Evolutionary conservation across 2,329 filamentous ascomycete species (phyloP).

Genomic region (Diaporthe capsici): DNA sequence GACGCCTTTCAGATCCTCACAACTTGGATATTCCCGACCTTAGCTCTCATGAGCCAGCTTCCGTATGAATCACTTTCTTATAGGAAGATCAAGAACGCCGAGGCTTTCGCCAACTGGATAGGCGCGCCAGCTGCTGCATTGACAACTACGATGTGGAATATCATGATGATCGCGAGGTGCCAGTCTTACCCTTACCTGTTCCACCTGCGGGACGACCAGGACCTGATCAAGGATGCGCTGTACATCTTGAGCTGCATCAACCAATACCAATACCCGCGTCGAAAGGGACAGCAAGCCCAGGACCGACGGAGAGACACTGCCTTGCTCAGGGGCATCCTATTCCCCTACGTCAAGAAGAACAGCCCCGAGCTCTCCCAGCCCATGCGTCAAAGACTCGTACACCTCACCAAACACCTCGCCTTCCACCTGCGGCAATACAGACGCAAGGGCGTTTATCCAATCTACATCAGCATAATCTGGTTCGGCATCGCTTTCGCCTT

Average conservation of each 20-base stretch:
- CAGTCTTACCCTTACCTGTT: not conserved
- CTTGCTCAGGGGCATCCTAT: not conserved
- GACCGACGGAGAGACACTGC: slow-evolving; percentile 11
- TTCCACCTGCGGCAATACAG: not conserved
- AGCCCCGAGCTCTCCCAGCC: not conserved
- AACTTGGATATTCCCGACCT: not conserved
- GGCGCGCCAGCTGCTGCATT: slow-evolving; percentile 6
- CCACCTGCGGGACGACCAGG: slow-evolving; percentile 2
- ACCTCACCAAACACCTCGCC: not conserved
- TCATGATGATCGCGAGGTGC: slow-evolving; percentile 11
- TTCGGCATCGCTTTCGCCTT: slow-evolving; percentile 16
- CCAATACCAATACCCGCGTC: slow-evolving; percentile 15
- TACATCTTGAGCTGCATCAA: slow-evolving; percentile 21
- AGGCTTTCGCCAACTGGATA: slow-evolving; percentile 17
- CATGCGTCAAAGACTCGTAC: not conserved
- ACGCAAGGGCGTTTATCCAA: not conserved
- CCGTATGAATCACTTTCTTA: not conserved
- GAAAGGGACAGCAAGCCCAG: not conserved
- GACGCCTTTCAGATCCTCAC: slow-evolving; percentile 10
- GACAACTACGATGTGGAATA: slow-evolving; percentile 15
- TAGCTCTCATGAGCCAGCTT: slow-evolving; percentile 11
- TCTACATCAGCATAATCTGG: slow-evolving; percentile 15
- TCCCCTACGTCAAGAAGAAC: not conserved
- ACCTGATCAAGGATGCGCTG: slow-evolving; percentile 9
- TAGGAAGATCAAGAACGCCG: slow-evolving; percentile 21